phyloP scores from a whole-genome alignment of 257 asterid genomes.

The Primulina huaijiensis region DNA sequence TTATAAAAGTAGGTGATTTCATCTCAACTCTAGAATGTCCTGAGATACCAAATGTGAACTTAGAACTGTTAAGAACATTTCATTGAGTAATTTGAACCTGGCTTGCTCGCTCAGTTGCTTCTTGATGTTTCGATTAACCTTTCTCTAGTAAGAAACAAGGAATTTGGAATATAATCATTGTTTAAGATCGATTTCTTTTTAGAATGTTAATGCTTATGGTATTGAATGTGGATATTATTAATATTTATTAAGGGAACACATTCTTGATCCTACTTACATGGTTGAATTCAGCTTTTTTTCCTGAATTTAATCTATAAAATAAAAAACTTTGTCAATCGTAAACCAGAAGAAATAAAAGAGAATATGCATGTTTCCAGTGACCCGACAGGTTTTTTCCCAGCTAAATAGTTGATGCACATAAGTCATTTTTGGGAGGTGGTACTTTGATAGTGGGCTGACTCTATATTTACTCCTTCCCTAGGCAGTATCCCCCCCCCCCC shows the following conservation, averaged over 20 bases:
- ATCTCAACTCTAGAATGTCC: neutral
- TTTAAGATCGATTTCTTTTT: no score
- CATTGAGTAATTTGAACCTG: neutral
- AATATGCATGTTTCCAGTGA: no score
- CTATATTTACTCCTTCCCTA: neutral
- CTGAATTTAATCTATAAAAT: no score
- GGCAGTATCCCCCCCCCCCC: neutral
- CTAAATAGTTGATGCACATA: neutral
- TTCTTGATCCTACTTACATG: neutral
- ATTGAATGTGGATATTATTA: neutral
- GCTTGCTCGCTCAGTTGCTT: neutral
- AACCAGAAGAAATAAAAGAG: no score
- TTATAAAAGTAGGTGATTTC: neutral
- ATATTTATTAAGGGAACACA: neutral
- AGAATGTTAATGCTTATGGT: no score
- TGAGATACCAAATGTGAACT: neutral
- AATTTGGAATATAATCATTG: neutral
- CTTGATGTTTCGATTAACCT: neutral
- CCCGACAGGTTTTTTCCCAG: no score
- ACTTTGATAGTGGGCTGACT: neutral
- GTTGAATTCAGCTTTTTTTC: no score
- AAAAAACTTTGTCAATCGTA: no score
- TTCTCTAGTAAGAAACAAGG: neutral
- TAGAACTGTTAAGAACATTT: neutral
- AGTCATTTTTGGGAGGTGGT: neutral